A percentile compares a stretch with the other conserved stretches of the same genome.
Conservation (phyloP, 805 yeast species). For the Candida oleophila region DNA sequence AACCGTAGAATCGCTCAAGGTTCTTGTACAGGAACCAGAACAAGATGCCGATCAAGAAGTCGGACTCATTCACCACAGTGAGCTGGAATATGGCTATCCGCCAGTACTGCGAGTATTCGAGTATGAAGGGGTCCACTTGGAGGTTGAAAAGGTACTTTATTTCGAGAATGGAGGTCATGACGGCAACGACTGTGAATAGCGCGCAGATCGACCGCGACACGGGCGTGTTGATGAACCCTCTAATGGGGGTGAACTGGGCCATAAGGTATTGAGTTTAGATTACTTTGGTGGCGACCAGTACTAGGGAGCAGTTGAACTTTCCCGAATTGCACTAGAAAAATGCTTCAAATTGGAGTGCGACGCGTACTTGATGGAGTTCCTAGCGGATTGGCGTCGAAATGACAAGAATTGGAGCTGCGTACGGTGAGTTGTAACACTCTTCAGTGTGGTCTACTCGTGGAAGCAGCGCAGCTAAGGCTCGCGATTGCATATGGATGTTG, state of each 20-base stretch:
- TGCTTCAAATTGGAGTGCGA: not conserved
- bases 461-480: too few relatives aligned
- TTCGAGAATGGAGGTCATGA: constrained; percentile 43
- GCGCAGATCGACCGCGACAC: constrained; percentile 38
- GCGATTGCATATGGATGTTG: too few relatives aligned
- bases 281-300: not conserved
- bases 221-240: constrained; percentile 44
- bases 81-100: constrained; percentile 49
- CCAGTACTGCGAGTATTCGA: constrained; percentile 58
- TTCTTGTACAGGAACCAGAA: constrained; percentile 53
- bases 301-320: not conserved
- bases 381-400: too few relatives aligned
- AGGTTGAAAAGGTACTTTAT: constrained; percentile 43
- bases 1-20: constrained; percentile 58
- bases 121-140: constrained; percentile 52
- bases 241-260: constrained; percentile 42
- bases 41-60: constrained; percentile 45
- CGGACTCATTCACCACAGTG: constrained; percentile 59
- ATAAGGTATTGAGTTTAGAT: too few relatives aligned
- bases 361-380: not conserved
- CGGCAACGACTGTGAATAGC: constrained; percentile 33
- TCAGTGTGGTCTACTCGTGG: too few relatives aligned
- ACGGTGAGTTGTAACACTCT: too few relatives aligned
- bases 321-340: not conserved
- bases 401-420: too few relatives aligned